Base-by-base conservation (phyloP, 192 early-diverging fungal species). In the Entrophospora sp. region DNA sequence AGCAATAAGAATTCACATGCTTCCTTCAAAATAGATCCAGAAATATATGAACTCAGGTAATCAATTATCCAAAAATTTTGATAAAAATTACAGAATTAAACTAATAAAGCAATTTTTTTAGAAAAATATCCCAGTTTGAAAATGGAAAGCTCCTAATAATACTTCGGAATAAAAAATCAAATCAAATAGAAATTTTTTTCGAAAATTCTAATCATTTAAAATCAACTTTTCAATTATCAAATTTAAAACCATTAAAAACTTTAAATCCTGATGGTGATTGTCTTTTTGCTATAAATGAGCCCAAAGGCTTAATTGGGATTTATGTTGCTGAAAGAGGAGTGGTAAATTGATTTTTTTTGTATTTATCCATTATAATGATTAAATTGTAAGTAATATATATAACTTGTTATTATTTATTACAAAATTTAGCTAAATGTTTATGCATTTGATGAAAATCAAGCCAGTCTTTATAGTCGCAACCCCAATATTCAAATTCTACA, bases 351-450 rank as follows among this genome's bases (percentile, higher is more conserved):
- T n/a, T 30, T 36, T 60, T 25, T 25, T 44, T 45, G 36, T 32
- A 1, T n/a, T 5, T 22, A 6, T 58, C 49, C 7, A 22, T 9
- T 14, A n/a, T 24, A 60, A 27, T 60, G 16, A 30, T 44, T 5
- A n/a, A 28, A 42, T 28, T 10, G 8, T 14, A 35, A 5, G 16
- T 4, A 0, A 1, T 4, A 2, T 14, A n/a, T 5, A 42, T 31
- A 5, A 5, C 13, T 42, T 24, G 5, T 32, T 45, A 13, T 45
- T 2, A 13, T 5, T 24, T 38, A 16, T 31, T 43, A 9, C 3
- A n/a, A 31, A 7, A 57, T 24, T 25, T n/a, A 68, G 67, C 42
- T 68, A 2, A 27, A 68, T 22, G 18, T 28, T 20, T 68, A 49
- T 38, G 18, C 13, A 13, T 68, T 68, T 52, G 40, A 48, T n/a